phyloP scores from a whole-genome alignment of 2,329 filamentous ascomycete species.

The Aspergillus bombycis region DNA sequence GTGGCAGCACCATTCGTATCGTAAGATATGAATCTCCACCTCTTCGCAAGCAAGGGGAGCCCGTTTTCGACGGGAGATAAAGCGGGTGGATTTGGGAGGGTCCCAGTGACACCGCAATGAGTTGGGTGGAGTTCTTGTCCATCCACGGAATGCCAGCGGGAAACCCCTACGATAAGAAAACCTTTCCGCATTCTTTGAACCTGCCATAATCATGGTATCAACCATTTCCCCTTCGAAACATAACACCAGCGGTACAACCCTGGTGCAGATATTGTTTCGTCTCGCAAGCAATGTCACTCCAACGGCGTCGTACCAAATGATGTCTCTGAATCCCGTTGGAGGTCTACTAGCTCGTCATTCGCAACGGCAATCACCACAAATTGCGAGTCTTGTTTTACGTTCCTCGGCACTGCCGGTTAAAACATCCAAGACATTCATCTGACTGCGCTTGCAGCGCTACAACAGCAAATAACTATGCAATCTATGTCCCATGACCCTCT shows the following conservation, averaged over 20 bases:
- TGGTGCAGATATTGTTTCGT: neutral
- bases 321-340: neutral
- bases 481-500: neutral
- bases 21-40: neutral
- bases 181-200: neutral
- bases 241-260: neutral
- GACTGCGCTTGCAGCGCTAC: constrained; percentile 1
- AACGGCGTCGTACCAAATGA: neutral
- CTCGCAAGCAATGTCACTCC: neutral
- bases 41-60: neutral
- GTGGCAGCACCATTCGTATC: neutral
- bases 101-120: neutral
- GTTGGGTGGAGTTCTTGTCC: neutral
- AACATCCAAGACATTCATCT: neutral
- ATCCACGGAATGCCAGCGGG: constrained; percentile 1
- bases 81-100: neutral
- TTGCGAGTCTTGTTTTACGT: neutral
- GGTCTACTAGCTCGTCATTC: neutral
- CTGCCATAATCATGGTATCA: neutral
- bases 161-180: neutral
- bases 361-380: neutral
- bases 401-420: neutral
- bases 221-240: neutral
- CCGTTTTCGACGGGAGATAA: neutral
- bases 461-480: neutral